phyloP scores from a whole-genome alignment of 495 filamentous ascomycete genomes.

The Aspergillus indologenus region DNA sequence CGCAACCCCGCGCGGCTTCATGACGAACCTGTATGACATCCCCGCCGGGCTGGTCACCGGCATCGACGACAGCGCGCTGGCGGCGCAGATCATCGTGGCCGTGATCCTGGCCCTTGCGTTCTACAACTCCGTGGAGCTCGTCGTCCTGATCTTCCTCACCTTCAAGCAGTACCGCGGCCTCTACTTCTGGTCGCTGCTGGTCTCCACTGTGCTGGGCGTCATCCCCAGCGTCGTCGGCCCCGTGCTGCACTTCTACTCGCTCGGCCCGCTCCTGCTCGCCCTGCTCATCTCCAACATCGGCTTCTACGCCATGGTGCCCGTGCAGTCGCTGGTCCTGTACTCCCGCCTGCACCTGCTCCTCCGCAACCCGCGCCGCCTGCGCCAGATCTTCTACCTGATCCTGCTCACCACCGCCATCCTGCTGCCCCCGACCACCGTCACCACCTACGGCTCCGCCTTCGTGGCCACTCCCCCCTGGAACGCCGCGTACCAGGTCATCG shows the following conservation, averaged over 20 bases:
- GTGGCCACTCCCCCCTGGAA: conserved; percentile 30
- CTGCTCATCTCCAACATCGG: conserved; percentile 36
- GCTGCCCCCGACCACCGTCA: conserved; percentile 39
- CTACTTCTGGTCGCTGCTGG: conserved; percentile 53
- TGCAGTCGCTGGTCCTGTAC: conserved; percentile 49
- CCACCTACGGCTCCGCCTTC: conserved; percentile 39
- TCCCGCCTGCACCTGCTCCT: conserved; percentile 48
- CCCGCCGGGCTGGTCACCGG: neutral
- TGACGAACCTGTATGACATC: too few relatives aligned
- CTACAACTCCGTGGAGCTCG: conserved; percentile 49
- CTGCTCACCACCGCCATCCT: conserved; percentile 42
- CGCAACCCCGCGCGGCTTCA: too few relatives aligned
- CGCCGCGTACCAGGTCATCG: conserved; percentile 45
- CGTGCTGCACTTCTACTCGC: conserved; percentile 44
- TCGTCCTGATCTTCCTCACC: conserved; percentile 44
- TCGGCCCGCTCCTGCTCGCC: conserved; percentile 32
- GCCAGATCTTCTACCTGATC: conserved; percentile 40
- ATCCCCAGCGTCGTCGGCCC: conserved; percentile 44
- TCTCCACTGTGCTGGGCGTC: conserved; percentile 32
- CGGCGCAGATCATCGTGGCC: conserved; percentile 23
- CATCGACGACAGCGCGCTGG: conserved; percentile 5
- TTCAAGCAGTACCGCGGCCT: conserved; percentile 45
- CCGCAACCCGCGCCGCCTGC: conserved; percentile 35
- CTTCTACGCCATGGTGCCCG: conserved; percentile 48
- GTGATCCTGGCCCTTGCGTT: conserved; percentile 41